These are phyloP conservation scores for Entomortierella beljakovae DNA, from an alignment of 192 early-diverging fungal genomes.

Conservation along the genomic window DNA sequence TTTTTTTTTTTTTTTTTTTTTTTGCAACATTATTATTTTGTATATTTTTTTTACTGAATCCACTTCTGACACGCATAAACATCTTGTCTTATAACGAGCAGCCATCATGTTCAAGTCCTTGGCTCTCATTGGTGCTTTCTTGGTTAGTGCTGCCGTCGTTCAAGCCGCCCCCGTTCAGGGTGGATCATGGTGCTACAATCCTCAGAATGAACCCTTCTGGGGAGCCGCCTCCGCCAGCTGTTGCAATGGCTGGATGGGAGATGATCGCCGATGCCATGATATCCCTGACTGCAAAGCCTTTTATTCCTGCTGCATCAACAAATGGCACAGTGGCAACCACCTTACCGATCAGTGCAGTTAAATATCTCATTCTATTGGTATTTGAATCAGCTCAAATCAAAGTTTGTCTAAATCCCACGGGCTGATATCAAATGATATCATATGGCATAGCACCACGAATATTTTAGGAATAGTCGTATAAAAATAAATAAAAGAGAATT, in stretches of 20 bases:
- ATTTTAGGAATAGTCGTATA: too few species aligned
- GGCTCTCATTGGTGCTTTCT: constrained; percentile 29
- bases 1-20: too few species aligned
- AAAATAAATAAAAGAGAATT: not conserved
- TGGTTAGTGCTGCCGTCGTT: constrained; percentile 18
- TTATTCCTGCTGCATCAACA: constrained; percentile 39
- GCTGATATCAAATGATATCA: too few species aligned
- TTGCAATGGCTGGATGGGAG: constrained; percentile 33
- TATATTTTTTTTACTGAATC: too few species aligned
- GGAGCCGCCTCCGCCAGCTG: constrained; percentile 31
- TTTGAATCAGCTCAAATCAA: not conserved
- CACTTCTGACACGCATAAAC: too few species aligned
- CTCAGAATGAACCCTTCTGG: constrained; percentile 36
- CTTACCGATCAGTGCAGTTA: constrained; percentile 22
- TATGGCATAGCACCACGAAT: too few species aligned
- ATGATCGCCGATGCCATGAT: constrained; percentile 37
- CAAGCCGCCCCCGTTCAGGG: constrained; percentile 12
- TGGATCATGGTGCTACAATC: constrained; percentile 41
- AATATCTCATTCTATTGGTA: too few species aligned
- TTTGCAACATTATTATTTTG: too few species aligned
- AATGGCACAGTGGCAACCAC: constrained; percentile 31
- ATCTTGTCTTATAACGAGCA: too few species aligned
- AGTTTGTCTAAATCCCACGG: not conserved
- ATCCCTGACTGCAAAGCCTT: constrained; percentile 30
- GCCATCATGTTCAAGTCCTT: constrained; percentile 47